Base-by-base conservation (phyloP, 78 protist species). In the Planoprotostelium fungivorum region DNA sequence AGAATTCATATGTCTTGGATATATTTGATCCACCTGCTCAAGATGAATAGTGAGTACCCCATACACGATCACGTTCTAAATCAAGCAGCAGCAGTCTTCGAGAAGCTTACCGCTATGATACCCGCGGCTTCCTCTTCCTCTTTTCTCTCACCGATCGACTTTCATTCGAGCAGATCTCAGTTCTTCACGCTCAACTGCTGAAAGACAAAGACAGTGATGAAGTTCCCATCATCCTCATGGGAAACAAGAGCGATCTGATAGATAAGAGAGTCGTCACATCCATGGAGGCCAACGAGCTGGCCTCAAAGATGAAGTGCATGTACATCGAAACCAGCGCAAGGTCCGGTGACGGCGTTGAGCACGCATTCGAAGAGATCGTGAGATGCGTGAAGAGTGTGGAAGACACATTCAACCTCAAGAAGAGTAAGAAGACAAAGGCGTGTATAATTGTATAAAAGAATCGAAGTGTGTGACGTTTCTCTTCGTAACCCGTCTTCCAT, bases 191-290 rank as follows among this genome's bases (percentile, higher is more conserved):
- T 51, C 94, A 96, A 84, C 94, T 96, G 37, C 92, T 96, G 87
- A 83, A 95, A n/a, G 96, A 90, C 34, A 95, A 96, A 63, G 97
- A 97, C 83, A 85, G 87, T 28, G 96, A 94, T 35, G 87, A 90
- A 84, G 97, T 97, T 1, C 98, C 98, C 84, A 93, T 95, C 89
- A 96, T 97, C 16, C 34, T 97, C 63, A 97, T 93, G 10, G 98
- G 98, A 10, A 97, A 97, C 91, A 97, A 97, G 83, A 83, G 96
- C n/a, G 98, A 97, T 95, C 87, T 97, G 0, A 96, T 88, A n/a
- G 63, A 89, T 29, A 38, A 63, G 28, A 87, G 95, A 84, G 84
- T 89, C 36, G 97, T 95, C 37, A 35, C 95, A 31, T 63, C 36
- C 63, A 90, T 92, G 83, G 97, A 95, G 29, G 95, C 96, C 88